phyloP scores from a whole-genome alignment of 306 rosid genomes.

The Cajanus cajan region DNA sequence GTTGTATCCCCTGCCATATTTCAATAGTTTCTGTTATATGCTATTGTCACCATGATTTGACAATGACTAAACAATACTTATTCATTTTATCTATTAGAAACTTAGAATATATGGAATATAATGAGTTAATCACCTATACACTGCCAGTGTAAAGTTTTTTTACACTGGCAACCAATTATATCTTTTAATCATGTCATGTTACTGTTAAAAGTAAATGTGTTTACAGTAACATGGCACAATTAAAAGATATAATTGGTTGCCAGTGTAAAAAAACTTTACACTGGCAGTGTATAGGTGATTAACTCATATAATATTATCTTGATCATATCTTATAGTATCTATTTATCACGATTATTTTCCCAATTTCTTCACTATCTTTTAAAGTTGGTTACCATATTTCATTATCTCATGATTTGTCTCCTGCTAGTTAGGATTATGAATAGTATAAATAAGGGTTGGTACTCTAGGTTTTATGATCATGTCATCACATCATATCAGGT shows the following conservation, averaged over 20 bases:
- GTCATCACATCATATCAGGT: not conserved
- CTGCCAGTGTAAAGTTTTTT: too few species aligned
- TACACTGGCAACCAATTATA: too few species aligned
- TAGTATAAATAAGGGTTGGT: not conserved
- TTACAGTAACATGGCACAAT: too few species aligned
- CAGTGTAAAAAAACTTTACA: too few species aligned
- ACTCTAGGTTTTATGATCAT: not conserved
- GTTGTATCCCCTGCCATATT: not conserved
- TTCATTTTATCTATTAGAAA: not conserved
- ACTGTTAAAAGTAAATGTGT: too few species aligned
- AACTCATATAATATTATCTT: not conserved
- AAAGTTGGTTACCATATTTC: not conserved
- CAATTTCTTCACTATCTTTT: not conserved
- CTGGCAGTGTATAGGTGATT: too few species aligned
- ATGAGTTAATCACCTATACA: too few species aligned
- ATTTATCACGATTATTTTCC: not conserved
- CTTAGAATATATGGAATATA: too few species aligned
- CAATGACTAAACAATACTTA: not conserved
- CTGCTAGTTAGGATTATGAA: not conserved
- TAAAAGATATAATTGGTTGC: too few species aligned
- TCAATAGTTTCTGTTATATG: not conserved
- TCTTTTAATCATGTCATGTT: too few species aligned
- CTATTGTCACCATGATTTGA: constrained; percentile 11
- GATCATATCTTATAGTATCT: not conserved
- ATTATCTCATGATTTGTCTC: not conserved